Evolutionary conservation across 2,329 filamentous ascomycete genomes (phyloP).

Genomic region (Pestalotiopsis sp.): DNA sequence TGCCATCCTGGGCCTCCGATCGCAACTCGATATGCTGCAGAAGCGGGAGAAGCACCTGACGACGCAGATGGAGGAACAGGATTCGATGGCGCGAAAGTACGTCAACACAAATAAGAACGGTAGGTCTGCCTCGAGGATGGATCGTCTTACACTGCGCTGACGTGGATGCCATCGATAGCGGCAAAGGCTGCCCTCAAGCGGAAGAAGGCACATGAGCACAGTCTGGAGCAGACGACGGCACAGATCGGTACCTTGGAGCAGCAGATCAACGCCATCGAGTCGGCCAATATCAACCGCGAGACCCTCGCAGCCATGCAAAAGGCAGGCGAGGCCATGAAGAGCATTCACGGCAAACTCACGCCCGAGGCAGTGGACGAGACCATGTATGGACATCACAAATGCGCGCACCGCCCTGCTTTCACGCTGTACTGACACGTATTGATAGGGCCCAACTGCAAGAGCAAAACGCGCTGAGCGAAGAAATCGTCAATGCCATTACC

Average conservation of each 20-base stretch:
- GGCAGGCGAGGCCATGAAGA: slow-evolving; percentile 86
- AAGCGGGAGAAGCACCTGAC: slow-evolving; percentile 93
- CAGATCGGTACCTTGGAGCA: slow-evolving; percentile 93
- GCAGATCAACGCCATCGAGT: slow-evolving; percentile 95
- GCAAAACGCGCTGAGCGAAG: slow-evolving; percentile 89
- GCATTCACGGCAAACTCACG: slow-evolving; percentile 87
- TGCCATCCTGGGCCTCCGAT: slow-evolving; percentile 84
- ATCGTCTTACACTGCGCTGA: slow-evolving; percentile 16
- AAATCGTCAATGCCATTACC: slow-evolving; percentile 86
- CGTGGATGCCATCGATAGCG: slow-evolving; percentile 50
- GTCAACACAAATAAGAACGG: slow-evolving; percentile 87
- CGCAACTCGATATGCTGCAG: slow-evolving; percentile 95
- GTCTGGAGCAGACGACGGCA: slow-evolving; percentile 83
- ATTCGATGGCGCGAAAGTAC: slow-evolving; percentile 83
- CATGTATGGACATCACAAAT: slow-evolving; percentile 65
- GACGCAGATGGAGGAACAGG: slow-evolving; percentile 91
- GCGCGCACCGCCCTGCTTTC: slow-evolving; percentile 2
- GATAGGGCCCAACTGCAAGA: slow-evolving; percentile 84
- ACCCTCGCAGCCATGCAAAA: slow-evolving; percentile 93
- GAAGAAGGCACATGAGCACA: slow-evolving; percentile 93
- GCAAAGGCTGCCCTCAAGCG: slow-evolving; percentile 87
- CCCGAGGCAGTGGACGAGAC: slow-evolving; percentile 93
- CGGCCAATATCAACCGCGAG: slow-evolving; percentile 98
- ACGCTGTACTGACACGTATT: slow-evolving; percentile 13
- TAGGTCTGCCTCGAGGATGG: slow-evolving; percentile 45